Percentiles rank a stretch among this genome's conserved stretches.
Evolutionary conservation across 2,329 filamentous ascomycete species (phyloP).

Genomic region (Keithomyces neogunnii): DNA sequence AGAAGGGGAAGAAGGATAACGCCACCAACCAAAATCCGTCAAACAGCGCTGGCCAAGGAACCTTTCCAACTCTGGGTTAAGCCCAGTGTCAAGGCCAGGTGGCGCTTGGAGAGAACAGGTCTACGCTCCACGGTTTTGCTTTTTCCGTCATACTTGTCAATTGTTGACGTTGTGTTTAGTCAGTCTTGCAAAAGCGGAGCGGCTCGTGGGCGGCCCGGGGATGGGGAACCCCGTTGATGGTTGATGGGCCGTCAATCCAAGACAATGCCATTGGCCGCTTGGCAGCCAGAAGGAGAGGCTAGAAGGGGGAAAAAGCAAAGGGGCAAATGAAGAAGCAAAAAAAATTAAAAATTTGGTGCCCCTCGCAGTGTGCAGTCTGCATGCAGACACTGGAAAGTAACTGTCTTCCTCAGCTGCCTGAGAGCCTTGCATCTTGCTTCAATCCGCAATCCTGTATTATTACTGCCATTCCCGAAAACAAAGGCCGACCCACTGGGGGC

Average conservation of each 20-base stretch:
- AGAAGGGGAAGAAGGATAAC: background rate
- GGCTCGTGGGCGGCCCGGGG: conserved; percentile 1
- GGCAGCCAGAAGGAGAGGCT: background rate
- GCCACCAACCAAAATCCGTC: background rate
- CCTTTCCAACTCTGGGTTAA: too few species aligned
- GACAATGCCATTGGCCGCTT: background rate
- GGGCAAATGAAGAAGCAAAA: too few species aligned
- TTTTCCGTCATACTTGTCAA: background rate
- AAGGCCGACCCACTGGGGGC: too few species aligned
- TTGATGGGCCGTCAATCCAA: background rate
- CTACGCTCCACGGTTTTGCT: background rate
- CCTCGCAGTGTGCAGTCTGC: too few species aligned
- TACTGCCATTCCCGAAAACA: too few species aligned
- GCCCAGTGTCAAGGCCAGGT: background rate
- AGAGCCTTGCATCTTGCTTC: too few species aligned
- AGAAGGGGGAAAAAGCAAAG: background rate
- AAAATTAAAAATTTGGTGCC: too few species aligned
- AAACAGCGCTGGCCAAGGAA: too few species aligned
- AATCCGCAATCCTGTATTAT: too few species aligned
- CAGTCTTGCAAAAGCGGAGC: background rate
- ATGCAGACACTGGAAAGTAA: too few species aligned
- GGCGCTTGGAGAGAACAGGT: background rate
- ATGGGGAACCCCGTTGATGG: background rate
- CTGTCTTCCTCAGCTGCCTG: too few species aligned
- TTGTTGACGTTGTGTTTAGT: background rate